Conservation (phyloP, 495 filamentous ascomycete genomes). For the Daldinia bambusicola region DNA sequence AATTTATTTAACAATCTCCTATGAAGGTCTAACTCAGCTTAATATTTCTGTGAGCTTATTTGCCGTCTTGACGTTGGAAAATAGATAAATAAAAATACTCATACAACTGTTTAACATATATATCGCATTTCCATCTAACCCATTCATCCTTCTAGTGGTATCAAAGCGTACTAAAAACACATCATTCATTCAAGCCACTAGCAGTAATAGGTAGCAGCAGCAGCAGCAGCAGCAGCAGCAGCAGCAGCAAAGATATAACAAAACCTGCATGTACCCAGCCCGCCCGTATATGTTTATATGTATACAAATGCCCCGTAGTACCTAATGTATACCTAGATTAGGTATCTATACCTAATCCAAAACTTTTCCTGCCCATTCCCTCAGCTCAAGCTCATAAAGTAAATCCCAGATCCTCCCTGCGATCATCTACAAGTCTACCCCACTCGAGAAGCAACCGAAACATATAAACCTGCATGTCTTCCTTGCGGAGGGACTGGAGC, state of each 20-base stretch:
- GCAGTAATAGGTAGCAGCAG: neutral
- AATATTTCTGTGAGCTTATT: neutral
- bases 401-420: constrained; percentile 68
- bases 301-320: neutral
- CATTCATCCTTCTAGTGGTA: neutral
- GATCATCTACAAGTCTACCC: constrained; percentile 72
- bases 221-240: neutral
- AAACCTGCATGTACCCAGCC: constrained; percentile 1
- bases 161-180: too few relatives aligned
- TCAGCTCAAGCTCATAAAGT: neutral
- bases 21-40: too few relatives aligned
- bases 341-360: too few relatives aligned
- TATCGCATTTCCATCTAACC: neutral
- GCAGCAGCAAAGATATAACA: neutral
- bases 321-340: neutral
- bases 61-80: neutral
- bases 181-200: constrained; percentile 15
- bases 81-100: neutral
- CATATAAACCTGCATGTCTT: constrained; percentile 87
- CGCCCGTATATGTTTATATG: neutral
- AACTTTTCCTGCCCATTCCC: neutral
- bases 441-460: constrained; percentile 82
- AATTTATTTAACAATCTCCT: neutral
- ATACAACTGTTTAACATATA: neutral
- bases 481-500: constrained; percentile 69